Percentiles rank a stretch among this genome's conserved stretches.
These are phyloP conservation scores for Lactarius evosmus DNA, from an alignment of 768 basidiomycete genomes.

Conservation along the genomic window DNA sequence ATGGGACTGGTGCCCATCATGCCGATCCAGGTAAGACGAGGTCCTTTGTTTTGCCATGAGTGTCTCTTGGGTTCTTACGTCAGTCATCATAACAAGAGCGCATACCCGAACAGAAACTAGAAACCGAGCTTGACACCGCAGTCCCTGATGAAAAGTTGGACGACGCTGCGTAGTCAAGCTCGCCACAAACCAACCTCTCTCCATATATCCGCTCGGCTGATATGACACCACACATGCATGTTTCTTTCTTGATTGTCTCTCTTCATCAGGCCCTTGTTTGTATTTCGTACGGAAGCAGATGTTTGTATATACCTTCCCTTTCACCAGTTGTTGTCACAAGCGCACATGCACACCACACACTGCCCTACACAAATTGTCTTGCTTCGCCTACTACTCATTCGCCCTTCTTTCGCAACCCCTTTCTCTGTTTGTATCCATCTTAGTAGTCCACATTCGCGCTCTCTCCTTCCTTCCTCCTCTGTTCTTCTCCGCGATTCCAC, in stretches of 20 bases:
- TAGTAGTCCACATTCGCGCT: not conserved
- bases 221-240: not conserved
- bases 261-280: constrained; percentile 10
- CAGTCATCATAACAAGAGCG: not conserved
- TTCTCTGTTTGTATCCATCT: not conserved
- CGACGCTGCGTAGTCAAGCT: not conserved
- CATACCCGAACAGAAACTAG: not conserved
- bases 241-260: not conserved
- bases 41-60: not conserved
- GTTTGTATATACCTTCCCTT: constrained; percentile 3
- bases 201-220: not conserved
- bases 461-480: not conserved
- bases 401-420: not conserved
- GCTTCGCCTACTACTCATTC: not conserved
- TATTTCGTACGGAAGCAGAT: constrained; percentile 7
- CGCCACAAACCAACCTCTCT: not conserved
- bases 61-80: not conserved
- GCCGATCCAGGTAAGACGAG: constrained; percentile 1
- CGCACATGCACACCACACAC: not conserved
- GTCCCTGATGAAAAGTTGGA: not conserved
- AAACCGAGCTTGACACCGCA: not conserved
- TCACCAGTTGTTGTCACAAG: not conserved
- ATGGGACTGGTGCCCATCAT: not conserved
- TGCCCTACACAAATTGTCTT: not conserved
- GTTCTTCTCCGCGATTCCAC: not conserved